Evolutionary conservation across 2,329 filamentous ascomycete species (phyloP).

Genomic region (Verticillium albo-atrum): DNA sequence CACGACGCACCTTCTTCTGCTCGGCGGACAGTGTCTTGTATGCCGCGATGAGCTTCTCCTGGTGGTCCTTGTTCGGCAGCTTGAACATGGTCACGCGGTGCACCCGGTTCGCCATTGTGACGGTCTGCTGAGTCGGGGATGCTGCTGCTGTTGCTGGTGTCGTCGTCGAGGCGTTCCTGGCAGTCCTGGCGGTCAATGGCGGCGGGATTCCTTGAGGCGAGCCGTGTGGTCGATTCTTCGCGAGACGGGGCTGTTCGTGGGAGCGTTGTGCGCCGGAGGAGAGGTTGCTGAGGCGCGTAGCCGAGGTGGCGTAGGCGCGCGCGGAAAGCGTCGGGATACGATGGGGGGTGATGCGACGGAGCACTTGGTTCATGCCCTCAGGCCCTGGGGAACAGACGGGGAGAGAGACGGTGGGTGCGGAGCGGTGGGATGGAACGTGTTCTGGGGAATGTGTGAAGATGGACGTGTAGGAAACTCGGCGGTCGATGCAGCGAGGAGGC

Average conservation of each 20-base stretch:
- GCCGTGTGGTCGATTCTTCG: neutral
- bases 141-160: neutral
- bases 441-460: neutral
- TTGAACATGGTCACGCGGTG: slow-evolving; percentile 52
- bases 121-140: neutral
- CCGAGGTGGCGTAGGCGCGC: neutral
- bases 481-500: neutral
- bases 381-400: neutral
- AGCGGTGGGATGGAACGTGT: neutral
- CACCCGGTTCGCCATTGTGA: slow-evolving; percentile 36
- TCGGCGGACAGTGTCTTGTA: slow-evolving; percentile 35
- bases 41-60: slow-evolving; percentile 37
- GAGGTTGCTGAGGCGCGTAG: neutral
- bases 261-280: neutral
- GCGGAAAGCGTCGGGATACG: slow-evolving; percentile 2
- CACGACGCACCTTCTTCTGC: slow-evolving; percentile 36
- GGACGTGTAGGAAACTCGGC: no score
- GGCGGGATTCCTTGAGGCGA: neutral
- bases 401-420: neutral
- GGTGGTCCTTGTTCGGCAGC: slow-evolving; percentile 38
- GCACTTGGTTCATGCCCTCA: neutral
- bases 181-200: neutral
- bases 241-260: neutral
- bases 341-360: neutral
- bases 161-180: neutral